Base-by-base conservation (phyloP, 441 rosid species). In the Syzygium syzygioides region DNA sequence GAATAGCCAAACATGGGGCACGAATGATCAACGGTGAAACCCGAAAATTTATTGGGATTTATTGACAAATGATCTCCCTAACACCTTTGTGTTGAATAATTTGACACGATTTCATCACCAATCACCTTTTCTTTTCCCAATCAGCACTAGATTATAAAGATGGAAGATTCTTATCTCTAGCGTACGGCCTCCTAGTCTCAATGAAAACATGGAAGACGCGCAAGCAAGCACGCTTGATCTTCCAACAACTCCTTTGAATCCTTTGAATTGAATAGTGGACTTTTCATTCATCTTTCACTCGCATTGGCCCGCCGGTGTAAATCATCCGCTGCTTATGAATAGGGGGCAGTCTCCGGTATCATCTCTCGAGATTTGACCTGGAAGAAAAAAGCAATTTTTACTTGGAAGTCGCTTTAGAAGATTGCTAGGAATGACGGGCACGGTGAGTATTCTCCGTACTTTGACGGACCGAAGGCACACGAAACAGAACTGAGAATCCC, bases 391-490 rank as follows among this genome's bases (percentile, higher is more conserved):
- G 19, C 79, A 18, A 9, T 34, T 37, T 68, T 32, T 3, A 37
- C 79, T 19, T 89, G 93, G 93, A 79, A 50, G 28, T 26, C 56
- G 53, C 45, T 53, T 15, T 87, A 85, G 17, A 87, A 87, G 84
- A 68, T 87, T 55, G 88, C 66, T 18, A 32, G 5, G 19, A 53
- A 54, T 34, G 85, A 54, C 19, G 88, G 85, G 12, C 88, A 68
- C 34, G 84, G 85, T 9, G 88, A 87, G 85, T 20, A 87, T 14
- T 87, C 85, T 9, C 85, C 85, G 10, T 50, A 50, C 53, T 50
- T 50, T 32, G 88, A 54, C 30, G 85, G 88, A 23, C 79, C 53
- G 48, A 45, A 45, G 48, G 48, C 48, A 45, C 48, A 45, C 9
- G 48, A 45, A 45, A 45, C 48, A 45, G 9, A 45, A 45, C 2